These are phyloP conservation scores for Tuber melanosporum DNA, from an alignment of 495 filamentous ascomycete species.

Conservation along the genomic window DNA sequence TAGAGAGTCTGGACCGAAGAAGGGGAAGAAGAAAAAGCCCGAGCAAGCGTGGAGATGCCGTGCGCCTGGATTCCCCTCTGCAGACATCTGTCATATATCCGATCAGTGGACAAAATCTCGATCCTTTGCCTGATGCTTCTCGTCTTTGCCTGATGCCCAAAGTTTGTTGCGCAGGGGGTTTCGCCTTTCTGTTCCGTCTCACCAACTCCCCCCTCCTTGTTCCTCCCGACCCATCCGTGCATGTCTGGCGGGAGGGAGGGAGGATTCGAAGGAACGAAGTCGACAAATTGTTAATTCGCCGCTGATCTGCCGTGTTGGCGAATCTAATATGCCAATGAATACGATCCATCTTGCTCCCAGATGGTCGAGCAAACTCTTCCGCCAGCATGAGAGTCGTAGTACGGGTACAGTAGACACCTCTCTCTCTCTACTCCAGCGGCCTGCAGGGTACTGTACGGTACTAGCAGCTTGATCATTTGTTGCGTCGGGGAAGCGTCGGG, in stretches of 20 bases:
- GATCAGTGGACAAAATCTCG: conserved; percentile 26
- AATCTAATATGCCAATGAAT: neutral
- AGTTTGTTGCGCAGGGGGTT: neutral
- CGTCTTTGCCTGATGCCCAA: neutral
- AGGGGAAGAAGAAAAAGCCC: neutral
- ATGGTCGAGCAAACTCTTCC: neutral
- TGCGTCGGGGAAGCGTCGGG: too few species aligned
- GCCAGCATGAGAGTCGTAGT: neutral
- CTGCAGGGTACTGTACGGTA: too few species aligned
- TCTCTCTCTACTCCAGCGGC: too few species aligned
- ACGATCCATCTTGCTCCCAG: neutral
- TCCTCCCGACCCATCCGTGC: neutral
- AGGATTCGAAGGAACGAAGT: neutral
- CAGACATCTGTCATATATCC: neutral
- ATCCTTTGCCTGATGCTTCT: conserved; percentile 18
- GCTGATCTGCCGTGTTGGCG: neutral
- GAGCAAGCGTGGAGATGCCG: neutral
- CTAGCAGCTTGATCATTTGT: too few species aligned
- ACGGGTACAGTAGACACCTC: too few species aligned
- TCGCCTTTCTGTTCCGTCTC: neutral
- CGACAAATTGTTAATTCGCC: neutral
- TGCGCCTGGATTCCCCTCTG: neutral
- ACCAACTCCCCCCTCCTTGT: neutral
- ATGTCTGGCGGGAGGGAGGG: neutral
- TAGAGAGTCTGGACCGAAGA: neutral